These are phyloP conservation scores for Tephrocybe sp. DNA, from an alignment of 768 basidiomycete species.

Conservation along the genomic window DNA sequence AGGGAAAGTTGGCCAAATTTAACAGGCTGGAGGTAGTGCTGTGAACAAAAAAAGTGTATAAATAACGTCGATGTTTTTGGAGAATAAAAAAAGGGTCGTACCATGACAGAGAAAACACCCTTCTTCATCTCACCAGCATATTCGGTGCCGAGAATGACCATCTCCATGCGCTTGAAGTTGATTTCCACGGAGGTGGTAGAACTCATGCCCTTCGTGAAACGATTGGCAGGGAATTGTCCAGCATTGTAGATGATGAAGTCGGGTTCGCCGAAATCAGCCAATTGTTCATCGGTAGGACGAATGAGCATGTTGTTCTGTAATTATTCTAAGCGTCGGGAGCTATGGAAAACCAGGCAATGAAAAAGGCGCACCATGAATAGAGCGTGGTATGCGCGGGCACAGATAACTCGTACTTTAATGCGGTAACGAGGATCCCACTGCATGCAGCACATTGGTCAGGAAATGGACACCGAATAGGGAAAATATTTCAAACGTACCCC, in stretches of 20 bases:
- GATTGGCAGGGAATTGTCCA: slow-evolving; percentile 99
- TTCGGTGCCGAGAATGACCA: slow-evolving; percentile 99
- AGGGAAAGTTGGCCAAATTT: slow-evolving; percentile 97
- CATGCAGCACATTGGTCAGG: slow-evolving; percentile 7
- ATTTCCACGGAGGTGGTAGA: slow-evolving; percentile 98
- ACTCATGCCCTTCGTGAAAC: slow-evolving; percentile 99
- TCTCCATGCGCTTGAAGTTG: slow-evolving; percentile 99
- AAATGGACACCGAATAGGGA: too few relatives aligned
- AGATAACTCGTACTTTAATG: slow-evolving; percentile 99
- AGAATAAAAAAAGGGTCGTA: slow-evolving; percentile 24
- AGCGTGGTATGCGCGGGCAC: slow-evolving; percentile 97
- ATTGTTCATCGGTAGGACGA: slow-evolving; percentile 92
- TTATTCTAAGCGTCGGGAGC: slow-evolving; percentile 14
- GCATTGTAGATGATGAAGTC: slow-evolving; percentile 99
- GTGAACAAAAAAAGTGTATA: slow-evolving; percentile 13
- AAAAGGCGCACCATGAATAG: slow-evolving; percentile 84
- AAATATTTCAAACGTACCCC: slow-evolving; percentile 75
- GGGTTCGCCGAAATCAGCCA: slow-evolving; percentile 92
- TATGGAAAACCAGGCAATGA: slow-evolving; percentile 8
- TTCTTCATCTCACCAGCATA: slow-evolving; percentile 99
- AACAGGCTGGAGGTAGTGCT: slow-evolving; percentile 98
- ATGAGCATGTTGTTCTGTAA: slow-evolving; percentile 97
- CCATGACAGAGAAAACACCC: slow-evolving; percentile 99
- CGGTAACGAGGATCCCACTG: slow-evolving; percentile 99
- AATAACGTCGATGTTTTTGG: slow-evolving; percentile 7